A percentile compares a stretch with the other conserved stretches of the same genome.
Evolutionary conservation across 495 filamentous ascomycete genomes (phyloP).

Genomic region (Aspergillus panamensis): DNA sequence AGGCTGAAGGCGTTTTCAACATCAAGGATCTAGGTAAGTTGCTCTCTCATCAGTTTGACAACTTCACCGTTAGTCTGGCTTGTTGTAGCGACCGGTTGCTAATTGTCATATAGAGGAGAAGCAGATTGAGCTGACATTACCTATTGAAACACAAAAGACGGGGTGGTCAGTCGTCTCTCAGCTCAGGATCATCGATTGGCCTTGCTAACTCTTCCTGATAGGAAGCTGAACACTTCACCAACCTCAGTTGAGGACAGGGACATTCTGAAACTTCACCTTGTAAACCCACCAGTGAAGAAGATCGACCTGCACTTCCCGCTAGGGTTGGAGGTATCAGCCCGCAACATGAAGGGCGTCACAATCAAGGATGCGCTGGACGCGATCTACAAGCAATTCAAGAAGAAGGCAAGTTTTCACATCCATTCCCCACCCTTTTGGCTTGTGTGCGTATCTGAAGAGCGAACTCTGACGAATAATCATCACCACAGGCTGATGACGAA

Average conservation of each 20-base stretch:
- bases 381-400: slow-evolving; percentile 92
- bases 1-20: slow-evolving; percentile 65
- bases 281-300: slow-evolving; percentile 81
- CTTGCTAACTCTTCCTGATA: slow-evolving; percentile 30
- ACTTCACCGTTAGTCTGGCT: not conserved
- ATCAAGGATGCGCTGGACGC: slow-evolving; percentile 93
- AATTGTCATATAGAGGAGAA: slow-evolving; percentile 57
- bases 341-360: slow-evolving; percentile 88
- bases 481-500: slow-evolving; percentile 76
- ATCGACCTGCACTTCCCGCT: slow-evolving; percentile 87
- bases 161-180: slow-evolving; percentile 65
- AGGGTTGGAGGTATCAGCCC: slow-evolving; percentile 81
- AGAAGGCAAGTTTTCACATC: slow-evolving; percentile 57
- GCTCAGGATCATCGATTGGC: slow-evolving; percentile 1
- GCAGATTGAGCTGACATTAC: slow-evolving; percentile 69
- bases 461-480: slow-evolving; percentile 21
- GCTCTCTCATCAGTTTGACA: slow-evolving; percentile 1
- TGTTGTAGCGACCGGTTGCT: not conserved
- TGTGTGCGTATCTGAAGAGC: not conserved
- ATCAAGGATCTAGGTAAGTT: slow-evolving; percentile 80
- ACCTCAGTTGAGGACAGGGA: slow-evolving; percentile 74
- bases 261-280: slow-evolving; percentile 72
- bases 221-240: slow-evolving; percentile 89
- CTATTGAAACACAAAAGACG: slow-evolving; percentile 82
- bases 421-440: not conserved